phyloP scores from a whole-genome alignment of 2,329 filamentous ascomycete genomes.

The Metarhizium anisopliae region DNA sequence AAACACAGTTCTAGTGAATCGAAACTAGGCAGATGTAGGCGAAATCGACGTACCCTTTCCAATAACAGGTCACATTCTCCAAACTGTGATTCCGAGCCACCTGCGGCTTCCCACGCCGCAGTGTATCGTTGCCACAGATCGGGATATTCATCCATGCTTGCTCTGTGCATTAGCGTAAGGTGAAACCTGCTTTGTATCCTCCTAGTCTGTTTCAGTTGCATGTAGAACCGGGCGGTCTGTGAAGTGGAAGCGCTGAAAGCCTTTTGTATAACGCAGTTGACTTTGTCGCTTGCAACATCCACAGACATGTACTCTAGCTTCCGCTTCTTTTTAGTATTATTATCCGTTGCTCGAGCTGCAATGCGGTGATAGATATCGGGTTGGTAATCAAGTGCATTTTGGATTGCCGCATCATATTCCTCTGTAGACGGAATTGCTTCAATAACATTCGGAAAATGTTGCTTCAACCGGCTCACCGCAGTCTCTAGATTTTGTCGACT shows the following conservation, averaged over 20 bases:
- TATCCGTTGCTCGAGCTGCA: conserved; percentile 33
- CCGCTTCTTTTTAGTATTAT: conserved; percentile 36
- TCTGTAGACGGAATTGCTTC: conserved; percentile 59
- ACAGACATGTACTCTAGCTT: conserved; percentile 49
- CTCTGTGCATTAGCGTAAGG: conserved; percentile 85
- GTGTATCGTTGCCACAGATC: conserved; percentile 69
- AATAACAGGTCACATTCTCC: conserved; percentile 57
- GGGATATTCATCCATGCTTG: conserved; percentile 48
- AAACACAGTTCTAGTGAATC: not conserved
- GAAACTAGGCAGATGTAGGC: not conserved
- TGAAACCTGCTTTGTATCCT: conserved; percentile 84
- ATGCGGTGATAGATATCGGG: conserved; percentile 71
- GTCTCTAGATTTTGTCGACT: conserved; percentile 82
- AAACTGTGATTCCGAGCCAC: conserved; percentile 28
- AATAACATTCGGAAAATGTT: conserved; percentile 70
- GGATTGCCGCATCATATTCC: conserved; percentile 72
- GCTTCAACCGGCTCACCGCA: conserved; percentile 61
- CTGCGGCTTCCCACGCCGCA: conserved; percentile 41
- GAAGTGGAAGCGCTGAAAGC: conserved; percentile 52
- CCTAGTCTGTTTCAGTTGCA: conserved; percentile 60
- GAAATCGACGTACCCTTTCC: conserved; percentile 39
- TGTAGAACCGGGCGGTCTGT: conserved; percentile 52
- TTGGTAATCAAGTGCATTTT: conserved; percentile 64
- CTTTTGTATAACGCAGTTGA: conserved; percentile 53
- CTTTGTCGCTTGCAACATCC: conserved; percentile 31